Conservation (phyloP, 176 grass and related monocot species). For the Carex scoparia region DNA sequence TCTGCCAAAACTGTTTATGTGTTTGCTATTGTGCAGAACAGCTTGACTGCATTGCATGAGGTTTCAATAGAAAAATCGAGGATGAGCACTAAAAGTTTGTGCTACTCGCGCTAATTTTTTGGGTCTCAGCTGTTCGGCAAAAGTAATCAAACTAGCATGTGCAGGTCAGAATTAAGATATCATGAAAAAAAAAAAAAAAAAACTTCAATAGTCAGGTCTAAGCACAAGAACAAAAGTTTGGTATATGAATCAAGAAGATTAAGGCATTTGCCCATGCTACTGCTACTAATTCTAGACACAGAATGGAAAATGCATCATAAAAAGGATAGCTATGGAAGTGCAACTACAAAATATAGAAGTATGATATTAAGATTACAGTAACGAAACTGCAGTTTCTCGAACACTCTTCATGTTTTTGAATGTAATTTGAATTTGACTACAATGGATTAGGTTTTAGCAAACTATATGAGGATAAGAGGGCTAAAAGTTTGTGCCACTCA, state of each 20-base stretch:
- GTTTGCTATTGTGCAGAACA: neutral
- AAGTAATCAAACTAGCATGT: neutral
- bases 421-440: neutral
- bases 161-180: neutral
- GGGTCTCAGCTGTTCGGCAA: neutral
- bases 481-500: neutral
- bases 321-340: neutral
- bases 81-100: neutral
- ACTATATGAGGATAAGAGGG: neutral
- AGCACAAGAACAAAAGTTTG: neutral
- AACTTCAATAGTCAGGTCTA: neutral
- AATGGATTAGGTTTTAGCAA: neutral
- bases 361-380: neutral
- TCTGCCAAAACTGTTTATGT: neutral
- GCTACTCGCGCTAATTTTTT: neutral
- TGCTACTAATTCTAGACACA: neutral
- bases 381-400: neutral
- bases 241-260: neutral
- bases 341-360: neutral
- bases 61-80: neutral
- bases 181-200: neutral
- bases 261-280: neutral
- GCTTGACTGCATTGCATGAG: neutral
- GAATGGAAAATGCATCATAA: neutral
- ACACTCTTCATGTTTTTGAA: neutral